Conservation (phyloP, 176 grass and related monocot genomes). For the bread wheat (Triticum aestivum) region DNA sequence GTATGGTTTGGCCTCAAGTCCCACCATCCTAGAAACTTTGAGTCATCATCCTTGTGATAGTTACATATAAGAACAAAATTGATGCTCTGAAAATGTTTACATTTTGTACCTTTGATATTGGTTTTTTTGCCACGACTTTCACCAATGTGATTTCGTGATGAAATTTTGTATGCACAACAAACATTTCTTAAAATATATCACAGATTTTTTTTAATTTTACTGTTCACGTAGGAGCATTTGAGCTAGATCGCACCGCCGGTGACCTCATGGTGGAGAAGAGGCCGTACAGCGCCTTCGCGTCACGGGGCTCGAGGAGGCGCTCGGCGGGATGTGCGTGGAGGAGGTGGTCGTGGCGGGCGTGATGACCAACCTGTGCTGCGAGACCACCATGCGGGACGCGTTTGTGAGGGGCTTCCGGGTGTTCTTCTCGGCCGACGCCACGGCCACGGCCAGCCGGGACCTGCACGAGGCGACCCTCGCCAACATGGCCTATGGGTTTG, state of each 20-base stretch:
- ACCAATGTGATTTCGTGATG: too few species aligned
- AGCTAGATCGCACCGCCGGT: background rate
- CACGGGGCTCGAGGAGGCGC: slow-evolving; percentile 43
- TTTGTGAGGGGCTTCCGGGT: slow-evolving; percentile 74
- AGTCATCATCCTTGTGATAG: too few species aligned
- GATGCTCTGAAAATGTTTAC: too few species aligned
- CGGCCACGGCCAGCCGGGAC: slow-evolving; percentile 45
- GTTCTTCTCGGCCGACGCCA: slow-evolving; percentile 82
- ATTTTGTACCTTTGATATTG: too few species aligned
- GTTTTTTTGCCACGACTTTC: too few species aligned
- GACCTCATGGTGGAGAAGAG: slow-evolving; percentile 60
- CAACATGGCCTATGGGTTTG: slow-evolving; percentile 71
- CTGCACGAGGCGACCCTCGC: slow-evolving; percentile 57
- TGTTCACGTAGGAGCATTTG: too few species aligned
- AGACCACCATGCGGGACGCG: slow-evolving; percentile 69
- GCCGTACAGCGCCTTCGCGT: slow-evolving; percentile 68
- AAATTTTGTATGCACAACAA: too few species aligned
- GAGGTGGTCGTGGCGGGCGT: slow-evolving; percentile 70
- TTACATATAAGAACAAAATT: too few species aligned
- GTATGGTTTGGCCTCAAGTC: too few species aligned
- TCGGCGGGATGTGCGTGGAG: slow-evolving; percentile 42
- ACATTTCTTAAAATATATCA: too few species aligned
- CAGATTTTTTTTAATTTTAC: too few species aligned
- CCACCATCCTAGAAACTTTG: too few species aligned
- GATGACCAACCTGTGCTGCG: slow-evolving; percentile 88